Conservation (phyloP, 2,329 filamentous ascomycete species). For the Pyrenophora graminea region DNA sequence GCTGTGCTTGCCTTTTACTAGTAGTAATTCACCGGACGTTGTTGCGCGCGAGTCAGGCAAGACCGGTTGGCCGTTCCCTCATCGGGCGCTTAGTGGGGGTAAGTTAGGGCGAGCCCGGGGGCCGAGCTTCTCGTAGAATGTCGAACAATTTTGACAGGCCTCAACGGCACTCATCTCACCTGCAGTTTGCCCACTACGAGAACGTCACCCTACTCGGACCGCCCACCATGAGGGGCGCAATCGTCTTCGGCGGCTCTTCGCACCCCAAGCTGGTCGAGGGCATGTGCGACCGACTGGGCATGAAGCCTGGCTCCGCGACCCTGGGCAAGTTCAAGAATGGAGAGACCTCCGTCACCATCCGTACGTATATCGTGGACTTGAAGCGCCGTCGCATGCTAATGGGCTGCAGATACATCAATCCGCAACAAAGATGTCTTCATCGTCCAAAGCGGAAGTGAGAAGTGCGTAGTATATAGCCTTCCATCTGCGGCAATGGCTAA, state of each 20-base stretch:
- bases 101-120: constrained; percentile 1
- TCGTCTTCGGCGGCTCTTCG: constrained; percentile 69
- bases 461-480: constrained; percentile 49
- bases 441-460: constrained; percentile 91
- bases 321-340: constrained; percentile 71
- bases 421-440: constrained; percentile 99
- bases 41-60: constrained; percentile 15
- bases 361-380: constrained; percentile 41
- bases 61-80: constrained; percentile 1
- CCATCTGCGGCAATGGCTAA: constrained; percentile 24
- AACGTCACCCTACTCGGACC: constrained; percentile 39
- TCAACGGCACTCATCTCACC: constrained; percentile 17
- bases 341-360: constrained; percentile 71
- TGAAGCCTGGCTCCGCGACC: constrained; percentile 62
- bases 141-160: constrained; percentile 31
- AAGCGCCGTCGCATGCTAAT: constrained; percentile 21
- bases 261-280: constrained; percentile 67
- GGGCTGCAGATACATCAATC: constrained; percentile 64
- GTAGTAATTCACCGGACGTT: not conserved
- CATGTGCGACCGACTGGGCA: constrained; percentile 69
- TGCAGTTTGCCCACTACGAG: constrained; percentile 32
- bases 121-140: constrained; percentile 20
- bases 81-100: constrained; percentile 10
- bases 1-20: not conserved
- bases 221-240: constrained; percentile 65